Evolutionary conservation across 2,329 filamentous ascomycete species (phyloP).

Genomic region (Annulohypoxylon truncatum): DNA sequence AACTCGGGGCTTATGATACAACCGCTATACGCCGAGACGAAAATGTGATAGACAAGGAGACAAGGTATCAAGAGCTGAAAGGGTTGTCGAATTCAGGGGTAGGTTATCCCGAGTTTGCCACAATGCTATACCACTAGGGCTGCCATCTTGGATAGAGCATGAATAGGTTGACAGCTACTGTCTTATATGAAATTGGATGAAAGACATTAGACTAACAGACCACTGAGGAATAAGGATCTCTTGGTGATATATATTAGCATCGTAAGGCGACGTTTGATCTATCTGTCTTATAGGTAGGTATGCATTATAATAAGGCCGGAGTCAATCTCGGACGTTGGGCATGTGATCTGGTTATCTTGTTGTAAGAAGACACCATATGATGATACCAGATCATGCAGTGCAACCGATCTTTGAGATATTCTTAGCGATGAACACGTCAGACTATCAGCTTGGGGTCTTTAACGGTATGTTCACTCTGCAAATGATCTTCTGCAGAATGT

Average conservation of each 20-base stretch:
- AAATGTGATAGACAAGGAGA: neutral
- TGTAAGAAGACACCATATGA: neutral
- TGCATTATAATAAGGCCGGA: neutral
- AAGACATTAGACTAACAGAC: neutral
- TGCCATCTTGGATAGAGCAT: neutral
- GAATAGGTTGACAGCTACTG: neutral
- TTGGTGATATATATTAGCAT: neutral
- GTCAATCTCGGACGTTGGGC: slow-evolving; percentile 1
- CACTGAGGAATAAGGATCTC: neutral
- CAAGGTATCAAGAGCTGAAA: neutral
- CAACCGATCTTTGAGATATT: slow-evolving; percentile 3
- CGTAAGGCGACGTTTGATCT: neutral
- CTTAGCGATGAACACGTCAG: neutral
- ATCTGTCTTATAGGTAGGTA: neutral
- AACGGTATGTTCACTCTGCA: neutral
- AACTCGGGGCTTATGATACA: neutral
- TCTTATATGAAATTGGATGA: neutral
- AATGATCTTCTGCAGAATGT: neutral
- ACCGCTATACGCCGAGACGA: neutral
- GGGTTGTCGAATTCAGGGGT: neutral
- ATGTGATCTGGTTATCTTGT: neutral
- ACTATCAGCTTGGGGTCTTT: neutral
- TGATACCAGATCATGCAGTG: slow-evolving; percentile 13
- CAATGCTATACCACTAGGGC: neutral
- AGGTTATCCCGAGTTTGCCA: neutral